Evolutionary conservation across 1,284 basidiomycete species (phyloP).

Genomic region (Amylostereum areolatum): DNA sequence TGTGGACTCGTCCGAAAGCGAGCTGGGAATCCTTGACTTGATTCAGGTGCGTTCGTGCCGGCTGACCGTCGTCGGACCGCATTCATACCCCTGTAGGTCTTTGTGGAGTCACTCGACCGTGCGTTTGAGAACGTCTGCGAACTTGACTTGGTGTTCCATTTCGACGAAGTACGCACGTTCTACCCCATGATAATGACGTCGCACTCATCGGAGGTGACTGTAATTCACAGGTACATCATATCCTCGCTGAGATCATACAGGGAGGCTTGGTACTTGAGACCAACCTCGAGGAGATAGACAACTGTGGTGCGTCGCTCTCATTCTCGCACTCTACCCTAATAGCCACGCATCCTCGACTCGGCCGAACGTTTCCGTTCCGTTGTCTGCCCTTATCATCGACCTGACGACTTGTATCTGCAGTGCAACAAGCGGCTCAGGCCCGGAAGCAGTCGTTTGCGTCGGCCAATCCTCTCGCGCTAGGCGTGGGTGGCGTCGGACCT

Average conservation of each 20-base stretch:
- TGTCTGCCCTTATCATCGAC: neutral
- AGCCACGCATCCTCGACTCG: neutral
- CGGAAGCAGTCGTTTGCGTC: slow-evolving; percentile 71
- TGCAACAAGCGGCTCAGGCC: slow-evolving; percentile 59
- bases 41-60: slow-evolving; percentile 72
- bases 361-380: neutral
- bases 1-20: slow-evolving; percentile 92
- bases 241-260: slow-evolving; percentile 93
- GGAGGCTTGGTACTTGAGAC: slow-evolving; percentile 98
- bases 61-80: neutral
- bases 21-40: slow-evolving; percentile 92
- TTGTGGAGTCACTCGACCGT: slow-evolving; percentile 94
- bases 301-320: slow-evolving; percentile 49
- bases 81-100: slow-evolving; percentile 53
- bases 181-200: neutral
- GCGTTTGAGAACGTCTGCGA: slow-evolving; percentile 99
- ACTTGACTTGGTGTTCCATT: slow-evolving; percentile 97
- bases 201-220: neutral
- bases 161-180: slow-evolving; percentile 74
- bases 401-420: slow-evolving; percentile 28
- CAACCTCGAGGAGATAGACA: slow-evolving; percentile 87
- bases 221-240: slow-evolving; percentile 76
- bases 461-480: slow-evolving; percentile 71
- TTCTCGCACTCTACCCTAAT: neutral
- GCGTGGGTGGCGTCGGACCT: slow-evolving; percentile 52